phyloP scores from a whole-genome alignment of 768 basidiomycete species.

The Rhodotorula diobovata region DNA sequence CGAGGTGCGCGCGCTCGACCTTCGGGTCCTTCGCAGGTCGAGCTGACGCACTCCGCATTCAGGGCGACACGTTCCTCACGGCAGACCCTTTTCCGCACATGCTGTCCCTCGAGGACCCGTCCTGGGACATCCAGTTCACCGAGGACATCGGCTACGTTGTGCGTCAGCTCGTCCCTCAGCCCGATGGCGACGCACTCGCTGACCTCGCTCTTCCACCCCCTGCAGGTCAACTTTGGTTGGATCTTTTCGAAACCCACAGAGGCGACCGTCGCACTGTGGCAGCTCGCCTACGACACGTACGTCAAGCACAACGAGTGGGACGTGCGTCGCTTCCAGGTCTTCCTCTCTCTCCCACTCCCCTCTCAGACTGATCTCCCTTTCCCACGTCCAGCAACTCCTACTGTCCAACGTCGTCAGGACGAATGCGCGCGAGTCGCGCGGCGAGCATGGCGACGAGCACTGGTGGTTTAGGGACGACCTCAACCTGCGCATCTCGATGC shows the following conservation, averaged over 20 bases:
- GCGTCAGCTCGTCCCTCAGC: not conserved
- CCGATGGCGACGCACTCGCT: not conserved
- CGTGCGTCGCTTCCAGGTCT: not conserved
- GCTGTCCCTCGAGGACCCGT: not conserved
- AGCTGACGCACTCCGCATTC: not conserved
- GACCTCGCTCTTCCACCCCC: not conserved
- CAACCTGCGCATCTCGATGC: not conserved
- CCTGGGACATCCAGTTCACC: constrained; percentile 9
- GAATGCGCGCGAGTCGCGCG: not conserved
- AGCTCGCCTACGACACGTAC: not conserved
- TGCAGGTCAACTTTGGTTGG: constrained; percentile 10
- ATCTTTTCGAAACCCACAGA: not conserved
- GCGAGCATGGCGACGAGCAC: not conserved
- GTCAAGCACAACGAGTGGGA: constrained; percentile 5
- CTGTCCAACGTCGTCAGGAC: not conserved
- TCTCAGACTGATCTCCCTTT: no score
- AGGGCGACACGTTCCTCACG: constrained; percentile 16
- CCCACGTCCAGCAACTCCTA: not conserved
- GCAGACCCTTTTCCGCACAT: constrained; percentile 1
- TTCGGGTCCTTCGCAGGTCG: not conserved
- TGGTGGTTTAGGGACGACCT: constrained; percentile 6
- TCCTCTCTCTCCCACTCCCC: no score
- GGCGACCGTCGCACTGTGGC: not conserved
- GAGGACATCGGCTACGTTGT: constrained; percentile 8
- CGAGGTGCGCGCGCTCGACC: not conserved